Evolutionary conservation across 1,284 basidiomycete genomes (phyloP), one percentile per base, ranked within the genome.

Genomic region (Vanrija sp.): DNA sequence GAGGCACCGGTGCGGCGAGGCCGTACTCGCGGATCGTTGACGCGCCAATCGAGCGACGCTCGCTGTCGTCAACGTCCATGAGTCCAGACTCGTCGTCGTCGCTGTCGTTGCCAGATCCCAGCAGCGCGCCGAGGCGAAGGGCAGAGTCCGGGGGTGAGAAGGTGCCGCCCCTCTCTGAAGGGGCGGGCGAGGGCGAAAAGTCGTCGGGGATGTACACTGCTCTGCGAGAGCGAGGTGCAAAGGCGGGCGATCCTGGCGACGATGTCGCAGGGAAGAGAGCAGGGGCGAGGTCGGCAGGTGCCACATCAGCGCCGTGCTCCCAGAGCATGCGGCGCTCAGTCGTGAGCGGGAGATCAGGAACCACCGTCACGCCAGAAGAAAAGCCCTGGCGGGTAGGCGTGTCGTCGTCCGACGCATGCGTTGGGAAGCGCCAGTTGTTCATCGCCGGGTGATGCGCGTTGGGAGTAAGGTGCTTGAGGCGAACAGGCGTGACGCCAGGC

Each of bases 401-500:
- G 46, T 61, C 38, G 39, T 46, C 38, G 38, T 20, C 31, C 23
- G 47, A 42, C 27, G 62, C 59, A 31, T 31, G 31, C 5, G 64
- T 62, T 2, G 69, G 71, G 61, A 73, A 73, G 24, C 68, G 56
- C 71, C 71, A 73, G 18, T 53, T 52, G 41, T 65, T 58, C 66
- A 73, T 73, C 4, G 64, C 54, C 0, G 69, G 66, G 48, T 70
- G 67, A 38, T 63, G 54, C 10, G 61, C 62, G 16, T 54, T 59
- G 7, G 68, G 63, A n/a, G 63, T 62, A 53, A 55, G 58, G 43
- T 53, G 57, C 54, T 57, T 60, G 54, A 57, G 49, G 15, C 61
- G 55, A 19, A 57, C 56, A 12, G 63, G 63, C 14, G 63, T 65
- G 25, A 56, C 44, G 44, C 45, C 54, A 0, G 63, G 64, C 16